These are phyloP conservation scores for Jaapia argillacea DNA, from an alignment of 768 basidiomycete species.

Conservation along the genomic window DNA sequence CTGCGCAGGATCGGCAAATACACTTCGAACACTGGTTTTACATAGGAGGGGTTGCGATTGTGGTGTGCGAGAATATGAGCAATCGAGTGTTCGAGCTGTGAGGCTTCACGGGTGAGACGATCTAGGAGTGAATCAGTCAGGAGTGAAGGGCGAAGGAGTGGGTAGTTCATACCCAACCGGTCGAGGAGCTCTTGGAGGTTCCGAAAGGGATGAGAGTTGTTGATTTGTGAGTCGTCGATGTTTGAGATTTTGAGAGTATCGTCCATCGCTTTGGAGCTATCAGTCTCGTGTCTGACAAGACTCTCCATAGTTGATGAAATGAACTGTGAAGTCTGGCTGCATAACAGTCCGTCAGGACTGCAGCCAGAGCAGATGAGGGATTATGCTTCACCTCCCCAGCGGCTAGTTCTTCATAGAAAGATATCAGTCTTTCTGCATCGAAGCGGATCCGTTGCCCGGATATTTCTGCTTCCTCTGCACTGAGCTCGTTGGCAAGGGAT, in stretches of 20 bases:
- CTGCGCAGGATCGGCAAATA: conserved; percentile 38
- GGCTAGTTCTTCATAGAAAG: conserved; percentile 36
- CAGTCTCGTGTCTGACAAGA: not conserved
- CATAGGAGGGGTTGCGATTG: conserved; percentile 26
- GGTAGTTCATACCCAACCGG: not conserved
- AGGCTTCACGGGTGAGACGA: not conserved
- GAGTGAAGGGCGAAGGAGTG: not conserved
- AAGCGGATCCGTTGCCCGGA: conserved; percentile 31
- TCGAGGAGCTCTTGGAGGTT: not conserved
- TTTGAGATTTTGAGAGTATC: not conserved
- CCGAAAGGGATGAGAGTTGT: not conserved
- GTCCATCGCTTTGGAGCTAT: not conserved
- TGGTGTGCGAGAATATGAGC: conserved; percentile 4
- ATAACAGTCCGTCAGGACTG: not conserved
- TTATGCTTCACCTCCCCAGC: conserved; percentile 20
- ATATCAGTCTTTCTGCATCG: conserved; percentile 30
- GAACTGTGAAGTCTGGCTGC: conserved; percentile 30
- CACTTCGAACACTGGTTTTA: conserved; percentile 31
- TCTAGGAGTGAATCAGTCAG: not conserved
- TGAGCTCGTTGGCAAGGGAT: conserved; percentile 21
- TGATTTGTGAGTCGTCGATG: not conserved
- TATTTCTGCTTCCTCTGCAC: conserved; percentile 29
- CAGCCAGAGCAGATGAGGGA: conserved; percentile 1
- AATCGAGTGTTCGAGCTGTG: conserved; percentile 1
- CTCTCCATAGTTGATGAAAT: conserved; percentile 38